Base-by-base conservation (phyloP, 352 stramenopile species). In the Phytophthora idaei region DNA sequence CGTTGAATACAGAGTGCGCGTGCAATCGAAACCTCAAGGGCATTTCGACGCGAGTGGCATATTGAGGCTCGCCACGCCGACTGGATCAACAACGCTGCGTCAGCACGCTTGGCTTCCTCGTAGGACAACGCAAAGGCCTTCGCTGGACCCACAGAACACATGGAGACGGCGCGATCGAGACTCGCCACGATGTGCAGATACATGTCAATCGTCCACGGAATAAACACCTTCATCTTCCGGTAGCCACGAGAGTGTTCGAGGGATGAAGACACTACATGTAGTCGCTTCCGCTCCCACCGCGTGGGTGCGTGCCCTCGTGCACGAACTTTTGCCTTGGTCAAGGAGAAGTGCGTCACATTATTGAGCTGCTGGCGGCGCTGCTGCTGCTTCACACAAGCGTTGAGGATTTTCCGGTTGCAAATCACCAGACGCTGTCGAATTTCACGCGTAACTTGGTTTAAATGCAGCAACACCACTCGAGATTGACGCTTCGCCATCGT, bases 181-280 rank as follows among this genome's bases (percentile, higher is more conserved):
- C 69, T 73, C 4, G 77, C 52, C 54, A 87, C 76, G 36, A 93
- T 74, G 41, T 89, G 81, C 63, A 90, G 39, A 39, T 91, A 89
- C 84, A 93, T 93, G 52, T 91, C 84, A 55, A 93, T 83, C 10
- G 81, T 93, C 79, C 79, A 91, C 2, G 82, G 82, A 28, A 93
- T 73, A 27, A 93, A 86, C 41, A 88, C 84, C 25, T 64, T 76
- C 71, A 93, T 87, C 37, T 76, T 78, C 5, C 45, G 37, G 59
- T 93, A 93, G 28, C 50, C 37, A 11, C 29, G 17, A 7, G 12
- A 61, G 4, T 37, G 15, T 52, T 42, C 57, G 21, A 12, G 27
- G 37, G 53, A 37, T 27, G 17, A 60, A 12, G 45, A 37, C 1
- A 32, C 44, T 12, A 21, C 21, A 21, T 21, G 21, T 21, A 68